Evolutionary conservation across 1,139 yeast genomes (phyloP), one percentile per base, ranked within the genome.

Genomic region (Nakaseomyces delphensis): DNA sequence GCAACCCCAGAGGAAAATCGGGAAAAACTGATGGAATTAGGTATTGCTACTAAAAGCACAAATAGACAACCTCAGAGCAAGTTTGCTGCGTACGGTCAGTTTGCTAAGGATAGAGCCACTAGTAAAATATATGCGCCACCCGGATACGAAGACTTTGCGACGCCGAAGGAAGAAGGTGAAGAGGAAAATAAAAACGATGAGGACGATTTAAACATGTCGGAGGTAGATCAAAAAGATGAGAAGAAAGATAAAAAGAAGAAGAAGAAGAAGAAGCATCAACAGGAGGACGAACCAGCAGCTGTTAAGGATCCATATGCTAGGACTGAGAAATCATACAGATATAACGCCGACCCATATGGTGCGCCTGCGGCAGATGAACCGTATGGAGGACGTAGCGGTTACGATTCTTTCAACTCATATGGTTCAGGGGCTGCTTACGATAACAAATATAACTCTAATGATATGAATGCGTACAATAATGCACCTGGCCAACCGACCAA

Each of bases 71-170:
- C 73, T 51, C 70, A 68, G 50, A 76, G 71, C 52, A 76, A 77
- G 53, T 82, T 82, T 59, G 76, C 80, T 8, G 87, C 86, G 3
- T 82, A 80, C 57, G 71, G 71, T 36, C 69, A 69, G 44, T 78
- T 73, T 61, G 83, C 85, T 11, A 73, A 71, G 49, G 77, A 76
- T 39, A 67, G 54, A 46, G 55, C 44, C 49, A 60, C 49, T 56
- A 68, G 58, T 64, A 74, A 55, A 32, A 55, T 60, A 14, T 48
- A 76, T 67, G 55, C 68, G 55, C 62, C 76, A 62, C 40, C 77
- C 68, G 51, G 77, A 46, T 65, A 65, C 47, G 66, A 63, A 41
- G 49, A 52, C 14, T 57, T 49, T 40, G 60, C 59, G 3, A 41
- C 40, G 9, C 50, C 45, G 11, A 35, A 15, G 24, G 37, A 39